A percentile compares a stretch with the other conserved stretches of the same genome.
Evolutionary conservation across 257 asterid species (phyloP).

Genomic region (Fraxinus excelsior): DNA sequence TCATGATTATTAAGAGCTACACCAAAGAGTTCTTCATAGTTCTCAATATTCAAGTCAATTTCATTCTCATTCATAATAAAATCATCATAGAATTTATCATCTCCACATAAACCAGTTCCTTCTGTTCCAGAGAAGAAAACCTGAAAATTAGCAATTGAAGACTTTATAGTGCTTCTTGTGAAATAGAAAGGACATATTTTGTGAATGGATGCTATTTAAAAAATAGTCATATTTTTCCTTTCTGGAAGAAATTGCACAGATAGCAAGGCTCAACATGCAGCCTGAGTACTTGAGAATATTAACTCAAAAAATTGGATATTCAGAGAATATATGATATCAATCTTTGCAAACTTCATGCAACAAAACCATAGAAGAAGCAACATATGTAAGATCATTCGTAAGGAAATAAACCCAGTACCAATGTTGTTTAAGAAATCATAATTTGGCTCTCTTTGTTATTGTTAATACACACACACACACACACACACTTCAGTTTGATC

Average conservation of each 20-base stretch:
- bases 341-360: background rate
- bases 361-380: background rate
- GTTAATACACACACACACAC: too few relatives aligned
- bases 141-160: slow-evolving; percentile 40
- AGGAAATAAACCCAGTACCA: too few relatives aligned
- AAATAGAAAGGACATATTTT: slow-evolving; percentile 1
- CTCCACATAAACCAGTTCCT: slow-evolving; percentile 42
- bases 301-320: background rate
- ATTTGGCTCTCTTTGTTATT: too few relatives aligned
- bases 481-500: too few relatives aligned
- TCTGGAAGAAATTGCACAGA: background rate
- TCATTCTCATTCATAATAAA: slow-evolving; percentile 72
- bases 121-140: slow-evolving; percentile 45
- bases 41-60: slow-evolving; percentile 59
- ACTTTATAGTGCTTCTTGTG: slow-evolving; percentile 15
- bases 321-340: background rate
- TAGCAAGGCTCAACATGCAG: background rate
- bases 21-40: slow-evolving; percentile 75
- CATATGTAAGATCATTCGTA: background rate
- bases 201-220: background rate
- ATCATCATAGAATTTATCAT: slow-evolving; percentile 50
- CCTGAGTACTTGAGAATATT: background rate
- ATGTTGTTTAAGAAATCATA: too few relatives aligned
- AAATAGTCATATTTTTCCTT: background rate
- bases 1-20: slow-evolving; percentile 52